Base-by-base conservation (phyloP, 202 grass and related monocot genomes). In the Zizania palustris region DNA sequence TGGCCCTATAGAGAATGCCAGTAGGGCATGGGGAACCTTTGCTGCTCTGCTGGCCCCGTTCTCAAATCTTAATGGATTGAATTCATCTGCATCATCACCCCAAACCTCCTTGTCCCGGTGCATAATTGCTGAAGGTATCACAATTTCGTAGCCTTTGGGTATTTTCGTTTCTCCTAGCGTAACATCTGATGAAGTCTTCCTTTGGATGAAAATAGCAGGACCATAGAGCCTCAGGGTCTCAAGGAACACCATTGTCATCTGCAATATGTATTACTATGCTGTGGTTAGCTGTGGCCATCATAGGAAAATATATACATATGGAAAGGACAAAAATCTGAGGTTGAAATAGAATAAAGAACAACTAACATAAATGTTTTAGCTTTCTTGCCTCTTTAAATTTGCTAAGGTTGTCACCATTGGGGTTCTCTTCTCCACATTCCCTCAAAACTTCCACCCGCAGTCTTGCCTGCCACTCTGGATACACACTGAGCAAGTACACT, bases 381-480 rank as follows among this genome's bases (percentile, higher is more conserved):
- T 40, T 18, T 59, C 53, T 73, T 82, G 60, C 89, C 73, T 88
- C 40, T 85, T 79, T 92, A 45, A 92, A 15, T 80, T 76, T 92
- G 67, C 55, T 57, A 13, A 92, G 71, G 10, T 16, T 56, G 7
- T 86, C 34, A 0, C 50, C 58, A 15, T 11, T 69, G 3, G 79
- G 89, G 9, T 36, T 6, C 45, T 67, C 71, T 0, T n/a, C 69
- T 57, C 85, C 65, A 15, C 67, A 68, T 16, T 85, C 89, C 19
- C 44, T 85, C 19, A 69, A 6, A 50, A 86, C 70, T 75, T 92
- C 89, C 66, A 45, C 35, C 19, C 82, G 68, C 11, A 92, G 74
- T 33, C 73, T 72, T 16, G 83, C 78, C 73, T 88, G 79, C 82
- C 89, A 92, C 42, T 88, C 85, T 7, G 79, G 82, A 19, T 92